Evolutionary conservation across 2,329 filamentous ascomycete genomes (phyloP).

Genomic region (Leptodontidium sp.): DNA sequence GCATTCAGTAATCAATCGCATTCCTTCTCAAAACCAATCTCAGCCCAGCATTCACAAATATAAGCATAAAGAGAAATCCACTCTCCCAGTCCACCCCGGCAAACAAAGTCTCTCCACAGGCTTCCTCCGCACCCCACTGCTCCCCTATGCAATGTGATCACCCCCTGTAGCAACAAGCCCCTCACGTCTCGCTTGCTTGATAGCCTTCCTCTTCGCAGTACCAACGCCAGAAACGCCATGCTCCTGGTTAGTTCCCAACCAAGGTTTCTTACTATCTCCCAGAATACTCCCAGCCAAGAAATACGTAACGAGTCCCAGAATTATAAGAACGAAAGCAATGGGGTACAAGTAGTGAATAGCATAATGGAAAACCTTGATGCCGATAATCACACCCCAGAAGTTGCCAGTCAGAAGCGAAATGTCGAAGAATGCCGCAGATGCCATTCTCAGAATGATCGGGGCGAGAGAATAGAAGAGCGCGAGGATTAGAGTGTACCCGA

Average conservation of each 20-base stretch:
- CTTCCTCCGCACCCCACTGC: background rate
- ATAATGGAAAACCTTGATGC: conserved; percentile 83
- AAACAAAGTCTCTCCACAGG: background rate
- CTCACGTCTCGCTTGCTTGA: conserved; percentile 58
- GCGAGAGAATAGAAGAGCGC: conserved; percentile 87
- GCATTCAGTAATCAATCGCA: background rate
- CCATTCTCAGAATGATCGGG: conserved; percentile 88
- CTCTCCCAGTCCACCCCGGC: background rate
- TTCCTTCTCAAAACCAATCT: background rate
- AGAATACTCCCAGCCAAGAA: conserved; percentile 84
- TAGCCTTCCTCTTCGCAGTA: conserved; percentile 81
- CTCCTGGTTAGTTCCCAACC: conserved; percentile 89
- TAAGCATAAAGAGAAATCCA: background rate
- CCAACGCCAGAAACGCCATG: conserved; percentile 80
- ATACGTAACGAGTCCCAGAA: conserved; percentile 85
- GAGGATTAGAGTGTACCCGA: conserved; percentile 88
- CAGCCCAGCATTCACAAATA: background rate
- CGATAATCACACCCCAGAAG: conserved; percentile 97
- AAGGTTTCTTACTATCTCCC: conserved; percentile 92
- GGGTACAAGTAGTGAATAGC: conserved; percentile 90
- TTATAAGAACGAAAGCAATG: conserved; percentile 92
- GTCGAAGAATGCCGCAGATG: conserved; percentile 94
- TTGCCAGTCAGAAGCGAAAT: conserved; percentile 93
- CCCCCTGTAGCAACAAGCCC: conserved; percentile 32
- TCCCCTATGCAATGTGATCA: conserved; percentile 18